These are phyloP conservation scores for Crepidotus variabilis DNA, from an alignment of 768 basidiomycete species.

Conservation along the genomic window DNA sequence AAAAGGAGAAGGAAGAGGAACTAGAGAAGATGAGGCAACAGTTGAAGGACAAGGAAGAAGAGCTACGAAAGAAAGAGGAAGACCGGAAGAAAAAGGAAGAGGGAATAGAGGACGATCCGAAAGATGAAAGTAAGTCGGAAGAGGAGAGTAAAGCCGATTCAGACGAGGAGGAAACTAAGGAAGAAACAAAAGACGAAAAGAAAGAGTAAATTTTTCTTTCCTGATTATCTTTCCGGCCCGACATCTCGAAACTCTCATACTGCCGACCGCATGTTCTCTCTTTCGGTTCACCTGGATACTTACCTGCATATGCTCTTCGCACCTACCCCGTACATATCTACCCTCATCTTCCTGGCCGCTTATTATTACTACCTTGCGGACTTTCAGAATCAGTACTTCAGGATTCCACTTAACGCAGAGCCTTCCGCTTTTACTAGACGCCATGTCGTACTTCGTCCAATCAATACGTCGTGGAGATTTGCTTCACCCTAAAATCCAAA, in stretches of 20 bases:
- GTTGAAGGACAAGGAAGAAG: slow-evolving; percentile 41
- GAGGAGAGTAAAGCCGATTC: slow-evolving; percentile 15
- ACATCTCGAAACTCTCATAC: not conserved
- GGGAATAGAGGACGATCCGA: slow-evolving; percentile 24
- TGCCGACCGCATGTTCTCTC: not conserved
- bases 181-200: not conserved
- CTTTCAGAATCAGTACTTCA: too few relatives aligned
- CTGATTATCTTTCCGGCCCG: not conserved
- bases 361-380: too few relatives aligned
- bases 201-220: not conserved
- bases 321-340: too few relatives aligned
- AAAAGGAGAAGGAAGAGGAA: slow-evolving; percentile 50
- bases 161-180: not conserved
- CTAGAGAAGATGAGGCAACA: slow-evolving; percentile 36
- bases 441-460: too few relatives aligned
- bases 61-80: slow-evolving; percentile 27
- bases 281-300: not conserved
- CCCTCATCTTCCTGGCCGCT: too few relatives aligned
- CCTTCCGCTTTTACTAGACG: too few relatives aligned
- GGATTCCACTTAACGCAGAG: too few relatives aligned
- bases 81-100: slow-evolving; percentile 20
- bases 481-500: too few relatives aligned
- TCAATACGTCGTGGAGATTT: too few relatives aligned
- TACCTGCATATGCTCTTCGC: not conserved
- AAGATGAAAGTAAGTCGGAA: slow-evolving; percentile 37